phyloP scores from a whole-genome alignment of 2,329 filamentous ascomycete species.

The Aureobasidium sp. region DNA sequence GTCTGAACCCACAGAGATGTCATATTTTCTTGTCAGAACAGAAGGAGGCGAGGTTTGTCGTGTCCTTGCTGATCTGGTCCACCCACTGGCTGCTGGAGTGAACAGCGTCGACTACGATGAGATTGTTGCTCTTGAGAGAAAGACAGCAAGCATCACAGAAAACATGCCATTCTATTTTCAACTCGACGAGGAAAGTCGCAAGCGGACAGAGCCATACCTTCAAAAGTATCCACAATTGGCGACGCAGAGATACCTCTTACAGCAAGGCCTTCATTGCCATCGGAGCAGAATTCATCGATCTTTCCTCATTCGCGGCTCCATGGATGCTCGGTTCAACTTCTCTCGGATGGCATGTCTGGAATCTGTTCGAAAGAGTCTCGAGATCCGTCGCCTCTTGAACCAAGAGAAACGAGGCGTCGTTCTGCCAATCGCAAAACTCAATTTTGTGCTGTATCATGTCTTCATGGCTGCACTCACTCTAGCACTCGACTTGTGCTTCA shows the following conservation, averaged over 20 bases:
- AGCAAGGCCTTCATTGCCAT: constrained; percentile 21
- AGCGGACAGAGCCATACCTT: neutral
- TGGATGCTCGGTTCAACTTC: constrained; percentile 19
- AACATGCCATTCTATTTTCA: constrained; percentile 20
- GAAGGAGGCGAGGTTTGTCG: constrained; percentile 36
- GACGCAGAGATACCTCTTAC: constrained; percentile 18
- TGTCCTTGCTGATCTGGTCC: constrained; percentile 32
- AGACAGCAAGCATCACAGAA: constrained; percentile 19
- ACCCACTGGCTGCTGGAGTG: neutral
- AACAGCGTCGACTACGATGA: constrained; percentile 19
- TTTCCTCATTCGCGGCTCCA: constrained; percentile 23
- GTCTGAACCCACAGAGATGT: constrained; percentile 38
- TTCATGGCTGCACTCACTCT: constrained; percentile 25
- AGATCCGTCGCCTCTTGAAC: constrained; percentile 14
- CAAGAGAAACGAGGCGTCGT: neutral
- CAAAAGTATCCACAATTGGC: constrained; percentile 1
- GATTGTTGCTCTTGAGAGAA: constrained; percentile 21
- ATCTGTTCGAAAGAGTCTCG: constrained; percentile 21
- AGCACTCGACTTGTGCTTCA: constrained; percentile 27
- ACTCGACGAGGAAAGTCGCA: constrained; percentile 12
- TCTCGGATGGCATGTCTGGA: constrained; percentile 22
- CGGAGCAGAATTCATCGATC: constrained; percentile 27
- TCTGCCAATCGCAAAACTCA: neutral
- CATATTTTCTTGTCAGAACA: constrained; percentile 40
- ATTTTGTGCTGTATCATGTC: constrained; percentile 21